Evolutionary conservation across 2,329 filamentous ascomycete species (phyloP), one percentile per base, ranked within the genome.

Genomic region (Trichoderma afroharzianum): DNA sequence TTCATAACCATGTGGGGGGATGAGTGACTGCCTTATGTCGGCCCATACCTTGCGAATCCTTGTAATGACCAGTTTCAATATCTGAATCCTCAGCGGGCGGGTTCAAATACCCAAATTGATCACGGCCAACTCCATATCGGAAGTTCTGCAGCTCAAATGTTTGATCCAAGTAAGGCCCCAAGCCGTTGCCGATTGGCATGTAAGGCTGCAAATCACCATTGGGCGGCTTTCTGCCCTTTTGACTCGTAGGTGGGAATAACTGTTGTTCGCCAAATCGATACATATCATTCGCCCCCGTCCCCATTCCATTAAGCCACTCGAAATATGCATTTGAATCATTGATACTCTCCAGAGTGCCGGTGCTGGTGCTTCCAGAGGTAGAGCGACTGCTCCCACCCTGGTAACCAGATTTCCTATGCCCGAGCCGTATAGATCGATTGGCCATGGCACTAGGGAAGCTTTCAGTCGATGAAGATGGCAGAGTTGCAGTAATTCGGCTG

Each of bases 121-220:
- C 74, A n/a, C 39, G 26, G 4, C 76, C 78, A n/a, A 80, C 79
- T 8, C 82, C 78, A 4, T 80, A 77, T 18, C 79, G 79, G 15
- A 82, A 72, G 63, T 74, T 77, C 4, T 75, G n/a, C n/a, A 70
- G 21, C 14, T 66, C 32, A 18, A 74, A 63, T 7, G 70, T 67
- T 8, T 64, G 68, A 15, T 75, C 76, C 14, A 53, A 24, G 21
- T 47, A 67, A 30, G 68, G 32, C 50, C 70, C 50, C 26, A 74
- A 73, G 30, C 70, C 68, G 12, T 71, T 70, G 2, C 53, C 21
- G 2, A 72, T 71, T 2, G 77, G 74, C 4, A 77, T 62, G 64
- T 82, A 85, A 73, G 85, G 82, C 1, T 81, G 79, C 82, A 86
- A 83, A 76, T 79, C 83, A 6, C 76, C 75, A 73, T 86, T 83